phyloP scores from a whole-genome alignment of 2,329 filamentous ascomycete genomes.

The Pyrenophora teres region DNA sequence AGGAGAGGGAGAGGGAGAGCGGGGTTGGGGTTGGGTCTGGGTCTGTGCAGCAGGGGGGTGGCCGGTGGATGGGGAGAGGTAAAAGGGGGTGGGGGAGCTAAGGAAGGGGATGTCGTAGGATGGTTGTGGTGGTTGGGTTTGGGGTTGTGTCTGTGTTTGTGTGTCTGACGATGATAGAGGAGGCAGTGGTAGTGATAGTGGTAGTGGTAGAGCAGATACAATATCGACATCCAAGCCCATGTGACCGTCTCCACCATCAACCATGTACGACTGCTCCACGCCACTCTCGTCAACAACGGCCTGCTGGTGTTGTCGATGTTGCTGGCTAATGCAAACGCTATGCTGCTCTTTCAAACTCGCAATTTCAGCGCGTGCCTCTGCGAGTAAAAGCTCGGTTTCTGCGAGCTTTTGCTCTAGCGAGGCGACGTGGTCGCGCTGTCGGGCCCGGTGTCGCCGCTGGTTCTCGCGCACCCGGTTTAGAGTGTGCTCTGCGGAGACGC shows the following conservation, averaged over 20 bases:
- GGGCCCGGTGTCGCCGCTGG: constrained; percentile 57
- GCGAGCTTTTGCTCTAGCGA: constrained; percentile 46
- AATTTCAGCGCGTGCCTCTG: constrained; percentile 34
- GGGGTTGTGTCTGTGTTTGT: too few species aligned
- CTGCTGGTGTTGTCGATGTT: neutral
- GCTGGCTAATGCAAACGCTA: too few species aligned
- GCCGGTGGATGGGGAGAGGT: constrained; percentile 5
- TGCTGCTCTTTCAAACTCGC: constrained; percentile 20
- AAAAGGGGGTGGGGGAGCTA: constrained; percentile 1
- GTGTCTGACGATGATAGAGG: too few species aligned
- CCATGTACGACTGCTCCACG: neutral
- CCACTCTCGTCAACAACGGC: too few species aligned
- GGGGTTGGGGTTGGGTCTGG: constrained; percentile 2
- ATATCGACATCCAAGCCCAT: neutral
- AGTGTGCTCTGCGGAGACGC: constrained; percentile 43
- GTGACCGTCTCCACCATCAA: neutral
- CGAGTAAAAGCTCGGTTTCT: constrained; percentile 35
- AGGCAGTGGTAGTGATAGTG: neutral
- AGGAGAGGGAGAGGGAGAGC: neutral
- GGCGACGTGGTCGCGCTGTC: constrained; percentile 49
- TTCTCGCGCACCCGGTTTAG: constrained; percentile 56
- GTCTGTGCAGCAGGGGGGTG: constrained; percentile 36
- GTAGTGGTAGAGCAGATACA: neutral
- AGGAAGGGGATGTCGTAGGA: neutral
- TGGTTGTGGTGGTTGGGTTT: neutral